A percentile compares a stretch with the other conserved stretches of the same genome.
Conservation (phyloP, 768 basidiomycete genomes). For the Rubroboletus pulcherrimus region DNA sequence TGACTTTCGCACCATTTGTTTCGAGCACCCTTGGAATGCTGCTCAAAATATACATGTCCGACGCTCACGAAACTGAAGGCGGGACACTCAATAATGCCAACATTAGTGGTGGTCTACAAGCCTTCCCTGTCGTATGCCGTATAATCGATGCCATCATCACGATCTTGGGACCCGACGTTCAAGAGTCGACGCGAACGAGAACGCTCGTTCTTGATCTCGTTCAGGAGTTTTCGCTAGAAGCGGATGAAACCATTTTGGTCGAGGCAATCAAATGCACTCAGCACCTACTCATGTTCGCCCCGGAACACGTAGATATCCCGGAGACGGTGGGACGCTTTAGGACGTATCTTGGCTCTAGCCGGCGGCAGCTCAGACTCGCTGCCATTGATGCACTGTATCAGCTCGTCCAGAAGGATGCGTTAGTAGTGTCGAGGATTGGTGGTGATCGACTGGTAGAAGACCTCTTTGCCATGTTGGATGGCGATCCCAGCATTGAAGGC, state of each 20-base stretch:
- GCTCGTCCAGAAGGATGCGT: conserved; percentile 91
- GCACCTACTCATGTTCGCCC: conserved; percentile 95
- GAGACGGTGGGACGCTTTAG: conserved; percentile 77
- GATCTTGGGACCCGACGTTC: conserved; percentile 91
- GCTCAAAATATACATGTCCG: conserved; percentile 83
- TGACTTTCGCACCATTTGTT: conserved; percentile 88
- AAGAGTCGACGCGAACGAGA: conserved; percentile 79
- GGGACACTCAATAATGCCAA: conserved; percentile 81
- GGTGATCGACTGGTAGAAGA: conserved; percentile 94
- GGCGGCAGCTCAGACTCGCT: conserved; percentile 85
- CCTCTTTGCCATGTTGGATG: conserved; percentile 92
- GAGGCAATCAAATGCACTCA: conserved; percentile 96
- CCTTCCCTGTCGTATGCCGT: conserved; percentile 87
- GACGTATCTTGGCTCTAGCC: conserved; percentile 71
- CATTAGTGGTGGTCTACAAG: conserved; percentile 83
- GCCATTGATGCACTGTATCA: conserved; percentile 96
- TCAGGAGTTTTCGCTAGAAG: conserved; percentile 77
- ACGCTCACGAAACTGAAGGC: conserved; percentile 91
- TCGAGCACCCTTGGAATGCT: conserved; percentile 86
- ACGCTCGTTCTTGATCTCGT: conserved; percentile 81
- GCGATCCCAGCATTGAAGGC: conserved; percentile 90
- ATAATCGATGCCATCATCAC: conserved; percentile 92
- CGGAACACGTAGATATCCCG: conserved; percentile 78
- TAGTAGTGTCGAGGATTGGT: conserved; percentile 87
- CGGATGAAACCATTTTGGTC: conserved; percentile 83